Evolutionary conservation across 352 stramenopile species (phyloP).

Genomic region (Pythium aphanidermatum): DNA sequence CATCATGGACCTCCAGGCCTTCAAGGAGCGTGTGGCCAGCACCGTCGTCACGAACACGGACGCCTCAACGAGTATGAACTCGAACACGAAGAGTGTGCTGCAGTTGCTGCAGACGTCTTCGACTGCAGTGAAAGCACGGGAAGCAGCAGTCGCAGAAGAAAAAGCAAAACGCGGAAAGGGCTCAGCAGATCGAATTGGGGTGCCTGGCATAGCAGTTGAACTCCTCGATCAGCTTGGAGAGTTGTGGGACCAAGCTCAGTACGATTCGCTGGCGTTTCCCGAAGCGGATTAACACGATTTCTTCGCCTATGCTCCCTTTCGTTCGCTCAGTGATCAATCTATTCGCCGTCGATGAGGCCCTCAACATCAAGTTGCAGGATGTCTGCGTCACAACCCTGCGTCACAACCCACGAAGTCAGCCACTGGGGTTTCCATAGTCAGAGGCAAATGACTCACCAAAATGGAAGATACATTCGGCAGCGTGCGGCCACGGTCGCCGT

Average conservation of each 20-base stretch:
- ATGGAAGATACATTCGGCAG: slow-evolving; percentile 91
- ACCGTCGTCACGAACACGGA: slow-evolving; percentile 53
- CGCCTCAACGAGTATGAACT: slow-evolving; percentile 49
- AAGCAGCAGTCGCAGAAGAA: slow-evolving; percentile 9
- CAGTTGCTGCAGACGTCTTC: slow-evolving; percentile 54
- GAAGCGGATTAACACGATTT: slow-evolving; percentile 4
- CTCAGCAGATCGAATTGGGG: not conserved
- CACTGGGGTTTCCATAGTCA: not conserved
- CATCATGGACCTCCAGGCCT: slow-evolving; percentile 71
- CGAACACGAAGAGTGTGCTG: slow-evolving; percentile 59
- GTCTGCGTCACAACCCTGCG: slow-evolving; percentile 85
- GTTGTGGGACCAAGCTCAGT: slow-evolving; percentile 79
- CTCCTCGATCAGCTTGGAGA: slow-evolving; percentile 65
- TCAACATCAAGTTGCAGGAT: slow-evolving; percentile 98
- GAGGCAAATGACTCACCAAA: slow-evolving; percentile 40
- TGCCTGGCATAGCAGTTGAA: slow-evolving; percentile 26
- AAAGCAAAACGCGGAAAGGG: slow-evolving; percentile 1
- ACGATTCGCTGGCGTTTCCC: slow-evolving; percentile 67
- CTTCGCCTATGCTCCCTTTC: too few species aligned
- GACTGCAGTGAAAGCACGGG: slow-evolving; percentile 26
- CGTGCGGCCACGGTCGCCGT: slow-evolving; percentile 97
- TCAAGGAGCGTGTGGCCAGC: slow-evolving; percentile 69
- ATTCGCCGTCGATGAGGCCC: slow-evolving; percentile 66
- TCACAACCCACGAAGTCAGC: not conserved
- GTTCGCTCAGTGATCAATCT: too few species aligned